Base-by-base conservation (phyloP, 2,329 filamentous ascomycete species). In the Cladosporium sp. region DNA sequence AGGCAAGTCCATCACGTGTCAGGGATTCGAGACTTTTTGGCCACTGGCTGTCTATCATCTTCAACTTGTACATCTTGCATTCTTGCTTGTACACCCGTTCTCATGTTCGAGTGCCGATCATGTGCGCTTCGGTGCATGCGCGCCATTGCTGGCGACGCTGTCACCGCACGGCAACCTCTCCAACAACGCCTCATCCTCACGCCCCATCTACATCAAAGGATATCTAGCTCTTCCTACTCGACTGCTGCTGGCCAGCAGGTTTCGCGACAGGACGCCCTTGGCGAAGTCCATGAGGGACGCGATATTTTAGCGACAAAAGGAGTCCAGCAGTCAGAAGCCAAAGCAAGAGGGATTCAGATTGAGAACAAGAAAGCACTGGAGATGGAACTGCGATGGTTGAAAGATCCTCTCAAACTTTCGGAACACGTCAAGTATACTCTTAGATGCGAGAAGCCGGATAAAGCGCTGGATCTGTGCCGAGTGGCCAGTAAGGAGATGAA, bases 351-450 rank as follows among this genome's bases (percentile, higher is more conserved):
- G 1, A 40, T 52, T 9, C 31, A 53, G 35, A 42, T 56, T 11
- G 33, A 49, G 46, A 61, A 63, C 40, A 43, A 61, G 54, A 57
- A 66, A 55, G 55, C 63, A 50, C 55, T 79, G 43, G 73, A 73
- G 35, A 79, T 76, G 61, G 82, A 89, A 59, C 65, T 90, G 49
- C 67, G 77, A 43, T 82, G 80, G 68, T 67, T 89, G 53, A 70
- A 76, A 14, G 90, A 96, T 66, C 87, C 87, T 1, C 75, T 85
- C 57, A 83, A 85, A 61, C 78, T 97, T 54, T 84, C 83, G 37
- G 73, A 85, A 35, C 82, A 85, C 49, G 83, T 95, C 40, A 74
- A 74, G 49, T 73, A 75, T 46, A 74, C 82, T 14, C 73, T 97
- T 44, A 67, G 66, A 4, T 76, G 79, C 54, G 79, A 79, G 40